Conservation (phyloP, 2,329 filamentous ascomycete genomes). For the Dactylellina parvicollis region DNA sequence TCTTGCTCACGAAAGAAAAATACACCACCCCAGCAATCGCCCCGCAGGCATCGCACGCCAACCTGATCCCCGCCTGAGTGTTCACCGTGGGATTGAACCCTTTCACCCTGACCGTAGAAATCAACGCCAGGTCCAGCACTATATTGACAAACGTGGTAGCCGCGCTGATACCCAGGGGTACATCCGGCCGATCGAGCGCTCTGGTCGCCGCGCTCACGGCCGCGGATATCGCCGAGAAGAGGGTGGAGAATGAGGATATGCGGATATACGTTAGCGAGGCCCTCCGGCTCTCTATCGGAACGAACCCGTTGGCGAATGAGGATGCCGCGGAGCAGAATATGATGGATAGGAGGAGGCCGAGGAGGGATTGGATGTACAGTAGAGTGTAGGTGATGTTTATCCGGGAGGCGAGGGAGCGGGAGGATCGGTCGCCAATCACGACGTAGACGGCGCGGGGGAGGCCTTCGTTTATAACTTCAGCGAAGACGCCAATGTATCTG, state of each 20-base stretch:
- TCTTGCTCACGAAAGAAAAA: slow-evolving; percentile 65
- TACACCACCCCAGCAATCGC: slow-evolving; percentile 70
- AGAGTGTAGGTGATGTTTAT: slow-evolving; percentile 72
- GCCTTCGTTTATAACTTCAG: slow-evolving; percentile 77
- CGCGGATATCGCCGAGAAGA: slow-evolving; percentile 72
- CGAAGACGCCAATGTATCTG: slow-evolving; percentile 74
- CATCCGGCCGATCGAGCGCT: slow-evolving; percentile 74
- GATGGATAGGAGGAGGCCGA: slow-evolving; percentile 71
- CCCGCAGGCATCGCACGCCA: slow-evolving; percentile 70
- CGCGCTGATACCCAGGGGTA: slow-evolving; percentile 73
- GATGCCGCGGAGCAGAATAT: slow-evolving; percentile 68
- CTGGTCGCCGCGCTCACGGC: slow-evolving; percentile 71
- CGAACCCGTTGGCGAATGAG: slow-evolving; percentile 70
- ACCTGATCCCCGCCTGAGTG: slow-evolving; percentile 71
- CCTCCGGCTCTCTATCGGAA: slow-evolving; percentile 69
- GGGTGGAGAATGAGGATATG: slow-evolving; percentile 71
- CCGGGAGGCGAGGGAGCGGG: slow-evolving; percentile 66
- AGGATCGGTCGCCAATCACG: slow-evolving; percentile 73
- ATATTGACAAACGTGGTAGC: slow-evolving; percentile 75
- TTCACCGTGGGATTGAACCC: slow-evolving; percentile 69
- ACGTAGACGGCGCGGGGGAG: slow-evolving; percentile 75
- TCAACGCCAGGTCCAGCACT: slow-evolving; percentile 72
- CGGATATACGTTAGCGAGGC: slow-evolving; percentile 72
- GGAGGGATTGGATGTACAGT: slow-evolving; percentile 69
- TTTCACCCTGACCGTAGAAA: slow-evolving; percentile 71